Base-by-base conservation (phyloP, 2,329 filamentous ascomycete genomes). In the Gnomoniopsis smithogilvyi region DNA sequence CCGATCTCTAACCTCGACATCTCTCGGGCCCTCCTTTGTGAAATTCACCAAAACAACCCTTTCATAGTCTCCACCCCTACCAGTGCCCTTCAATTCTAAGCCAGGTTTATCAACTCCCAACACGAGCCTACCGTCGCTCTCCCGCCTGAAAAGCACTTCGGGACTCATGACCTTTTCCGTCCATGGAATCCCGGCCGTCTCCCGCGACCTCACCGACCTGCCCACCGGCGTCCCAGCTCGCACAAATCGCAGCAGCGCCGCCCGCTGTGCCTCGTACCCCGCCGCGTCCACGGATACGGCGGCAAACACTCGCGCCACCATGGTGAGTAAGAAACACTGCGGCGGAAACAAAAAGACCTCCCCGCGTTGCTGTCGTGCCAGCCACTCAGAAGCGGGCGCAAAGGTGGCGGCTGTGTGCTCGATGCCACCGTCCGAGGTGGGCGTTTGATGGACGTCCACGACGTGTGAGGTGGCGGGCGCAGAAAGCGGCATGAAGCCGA, bases 271-370 rank as follows among this genome's bases (percentile, higher is more conserved):
- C 38, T 68, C 34, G 76, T 80, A 26, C 73, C 78, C 14, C 72
- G 67, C 11, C 67, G 69, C 4, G 72, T 67, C 4, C 90, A 69
- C 61, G 1, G 66, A 67, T 17, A 66, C 64, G 30, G 75, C 72
- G 3, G 68, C 70, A 17, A 89, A 73, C 64, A 86, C 84, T 2
- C 74, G 74, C 0, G 80, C 71, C 2, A 91, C 72, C 0, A 90
- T 73, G 36, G 80, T 75, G 12, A 92, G 78, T 3, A 95, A 80
- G 72, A 90, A 92, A 69, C 88, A 89, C 69, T 98, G 95, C 0
- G 95, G 95, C 3, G 95, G 95, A 69, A 96, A 97, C 6, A 99
- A 76, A 59, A 96, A 90, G 61, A 97, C 86, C 43, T 90, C 80
- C 30, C 86, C 87, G 2, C 71, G 71, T 2, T 78, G 74, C 3